Percentiles rank a stretch among this genome's conserved stretches.
Conservation (phyloP, 805 yeast genomes). For the Monosporozyma aquatica region DNA sequence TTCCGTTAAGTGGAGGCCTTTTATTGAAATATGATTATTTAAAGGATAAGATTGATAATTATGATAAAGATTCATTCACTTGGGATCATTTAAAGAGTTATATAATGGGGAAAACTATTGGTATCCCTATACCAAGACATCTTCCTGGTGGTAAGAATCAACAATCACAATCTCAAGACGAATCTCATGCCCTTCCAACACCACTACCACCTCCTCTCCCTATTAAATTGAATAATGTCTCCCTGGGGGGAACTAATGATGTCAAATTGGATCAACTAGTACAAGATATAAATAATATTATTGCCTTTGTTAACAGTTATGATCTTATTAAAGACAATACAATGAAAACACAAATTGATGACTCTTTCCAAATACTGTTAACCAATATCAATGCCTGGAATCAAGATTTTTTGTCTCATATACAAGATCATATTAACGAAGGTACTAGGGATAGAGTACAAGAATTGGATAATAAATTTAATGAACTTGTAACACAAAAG, state of each 20-base stretch:
- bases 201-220: too few species aligned
- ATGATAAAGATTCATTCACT: slow-evolving; percentile 4
- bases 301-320: slow-evolving; percentile 25
- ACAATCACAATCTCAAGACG: too few species aligned
- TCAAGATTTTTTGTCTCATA: slow-evolving; percentile 9
- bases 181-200: too few species aligned
- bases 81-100: slow-evolving; percentile 19
- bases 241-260: background rate
- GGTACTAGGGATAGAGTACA: slow-evolving; percentile 14
- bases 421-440: slow-evolving; percentile 10
- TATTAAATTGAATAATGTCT: background rate
- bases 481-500: slow-evolving; percentile 27
- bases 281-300: too few species aligned
- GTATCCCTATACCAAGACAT: slow-evolving; percentile 13
- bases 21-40: slow-evolving; percentile 42
- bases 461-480: slow-evolving; percentile 20
- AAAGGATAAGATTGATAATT: slow-evolving; percentile 12
- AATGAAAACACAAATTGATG: slow-evolving; percentile 25
- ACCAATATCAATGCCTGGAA: slow-evolving; percentile 11
- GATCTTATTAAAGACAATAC: slow-evolving; percentile 6
- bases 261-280: slow-evolving; percentile 7
- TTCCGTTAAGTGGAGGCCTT: slow-evolving; percentile 53
- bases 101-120: slow-evolving; percentile 16
- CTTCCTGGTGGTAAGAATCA: background rate
- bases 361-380: slow-evolving; percentile 12